Evolutionary conservation across 2,329 filamentous ascomycete species (phyloP), one percentile per base, ranked within the genome.

Genomic region (Aspergillus sp.): DNA sequence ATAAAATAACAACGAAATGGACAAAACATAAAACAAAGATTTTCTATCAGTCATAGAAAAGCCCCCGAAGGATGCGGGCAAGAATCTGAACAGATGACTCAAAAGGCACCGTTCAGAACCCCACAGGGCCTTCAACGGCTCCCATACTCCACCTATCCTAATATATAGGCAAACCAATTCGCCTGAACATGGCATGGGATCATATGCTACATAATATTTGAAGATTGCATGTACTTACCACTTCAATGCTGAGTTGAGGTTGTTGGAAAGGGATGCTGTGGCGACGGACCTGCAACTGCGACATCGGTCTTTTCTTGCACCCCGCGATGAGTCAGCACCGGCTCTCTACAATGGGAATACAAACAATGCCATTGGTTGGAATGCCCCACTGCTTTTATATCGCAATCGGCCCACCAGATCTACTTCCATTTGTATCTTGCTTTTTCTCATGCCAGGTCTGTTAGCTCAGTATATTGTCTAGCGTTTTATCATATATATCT

Each of bases 241-340:
- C 36, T 45, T 52, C 33, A 37, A 40, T 43, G 36, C 38, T 35
- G 39, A 36, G n/a, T 37, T 42, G 35, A 40, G 40, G 46, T 39
- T 40, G 41, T 49, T 44, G 46, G 52, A 51, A 38, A 50, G 39
- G 36, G 44, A 50, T 44, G 35, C 50, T 46, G 54, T 58, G 55
- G 51, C 51, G 47, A 47, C 45, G 40, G 37, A 45, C 30, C 30
- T 33, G 30, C 31, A 45, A 45, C 46, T 54, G 62, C 61, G 62
- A 65, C 64, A 58, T 64, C 62, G 60, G 59, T 55, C 47, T 37
- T 39, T 45, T 40, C 42, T 47, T 42, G 38, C 43, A 50, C 49
- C 51, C 50, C 51, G 46, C 48, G 47, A 43, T 60, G 50, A 60
- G 54, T 60, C 57, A 60, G 46, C 50, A 36, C 2, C 19, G 19